phyloP scores from a whole-genome alignment of 805 yeast genomes.

The Starmerella bombi region DNA sequence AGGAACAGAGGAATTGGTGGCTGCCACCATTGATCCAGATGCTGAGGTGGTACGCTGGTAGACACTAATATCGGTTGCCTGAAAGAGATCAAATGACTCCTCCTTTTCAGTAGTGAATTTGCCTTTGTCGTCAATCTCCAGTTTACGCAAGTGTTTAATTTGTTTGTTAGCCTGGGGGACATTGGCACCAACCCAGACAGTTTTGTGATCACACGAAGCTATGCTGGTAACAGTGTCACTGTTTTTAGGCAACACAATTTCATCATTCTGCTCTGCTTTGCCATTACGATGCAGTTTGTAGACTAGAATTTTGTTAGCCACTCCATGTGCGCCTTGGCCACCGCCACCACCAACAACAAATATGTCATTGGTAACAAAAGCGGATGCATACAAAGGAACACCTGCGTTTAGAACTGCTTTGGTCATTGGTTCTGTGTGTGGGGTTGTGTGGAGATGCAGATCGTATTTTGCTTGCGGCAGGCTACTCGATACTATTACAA shows the following conservation, averaged over 20 bases:
- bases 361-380: slow-evolving; percentile 47
- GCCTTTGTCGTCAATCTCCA: slow-evolving; percentile 5
- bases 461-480: too few species aligned
- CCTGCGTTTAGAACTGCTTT: slow-evolving; percentile 18
- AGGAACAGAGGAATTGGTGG: slow-evolving; percentile 7
- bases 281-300: slow-evolving; percentile 4
- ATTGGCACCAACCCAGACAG: slow-evolving; percentile 23
- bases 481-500: too few species aligned
- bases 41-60: slow-evolving; percentile 17
- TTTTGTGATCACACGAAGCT: slow-evolving; percentile 40
- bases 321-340: slow-evolving; percentile 84
- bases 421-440: not conserved
- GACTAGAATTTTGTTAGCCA: slow-evolving; percentile 56
- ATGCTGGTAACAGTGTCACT: slow-evolving; percentile 86
- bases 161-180: slow-evolving; percentile 30
- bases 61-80: slow-evolving; percentile 4
- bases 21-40: slow-evolving; percentile 5
- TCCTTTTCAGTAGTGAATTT: not conserved
- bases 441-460: not conserved
- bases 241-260: slow-evolving; percentile 19
- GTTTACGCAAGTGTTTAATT: slow-evolving; percentile 52
- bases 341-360: slow-evolving; percentile 85
- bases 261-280: slow-evolving; percentile 5
- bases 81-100: slow-evolving; percentile 5
- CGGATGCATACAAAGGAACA: slow-evolving; percentile 64